phyloP scores from a whole-genome alignment of 1,284 basidiomycete genomes.

The Tilletia indica region DNA sequence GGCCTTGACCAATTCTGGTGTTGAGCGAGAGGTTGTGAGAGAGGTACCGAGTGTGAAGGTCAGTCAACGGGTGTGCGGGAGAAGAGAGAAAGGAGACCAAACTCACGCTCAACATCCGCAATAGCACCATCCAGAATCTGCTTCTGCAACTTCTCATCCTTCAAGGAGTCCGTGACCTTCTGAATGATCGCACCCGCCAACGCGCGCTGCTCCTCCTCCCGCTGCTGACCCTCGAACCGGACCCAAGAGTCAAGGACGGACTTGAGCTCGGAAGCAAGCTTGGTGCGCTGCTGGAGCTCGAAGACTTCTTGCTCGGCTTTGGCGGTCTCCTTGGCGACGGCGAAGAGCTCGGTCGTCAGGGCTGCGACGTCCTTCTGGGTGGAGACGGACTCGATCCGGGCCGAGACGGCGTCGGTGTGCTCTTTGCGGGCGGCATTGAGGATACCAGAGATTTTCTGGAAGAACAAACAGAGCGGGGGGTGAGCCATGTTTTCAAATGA shows the following conservation, averaged over 20 bases:
- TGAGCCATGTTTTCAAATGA: no score
- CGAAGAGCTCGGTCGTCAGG: slow-evolving; percentile 84
- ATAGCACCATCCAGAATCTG: slow-evolving; percentile 83
- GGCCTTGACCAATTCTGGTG: slow-evolving; percentile 49
- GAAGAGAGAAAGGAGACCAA: not conserved
- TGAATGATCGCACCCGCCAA: slow-evolving; percentile 82
- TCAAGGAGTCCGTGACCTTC: slow-evolving; percentile 77
- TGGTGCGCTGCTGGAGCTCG: slow-evolving; percentile 83
- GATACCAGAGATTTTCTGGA: slow-evolving; percentile 70
- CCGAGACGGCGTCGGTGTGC: slow-evolving; percentile 90
- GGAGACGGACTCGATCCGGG: slow-evolving; percentile 84
- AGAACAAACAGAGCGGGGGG: no score
- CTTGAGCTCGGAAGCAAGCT: slow-evolving; percentile 85
- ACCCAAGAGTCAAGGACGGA: slow-evolving; percentile 96
- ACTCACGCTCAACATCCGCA: slow-evolving; percentile 87
- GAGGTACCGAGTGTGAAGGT: not conserved
- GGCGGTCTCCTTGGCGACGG: slow-evolving; percentile 94
- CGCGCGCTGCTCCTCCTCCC: slow-evolving; percentile 91
- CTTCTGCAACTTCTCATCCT: slow-evolving; percentile 89
- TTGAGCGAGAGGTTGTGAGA: not conserved
- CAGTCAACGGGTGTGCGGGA: no score
- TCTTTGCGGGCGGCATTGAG: slow-evolving; percentile 79
- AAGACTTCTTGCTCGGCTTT: slow-evolving; percentile 86
- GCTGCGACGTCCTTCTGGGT: slow-evolving; percentile 92
- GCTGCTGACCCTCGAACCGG: slow-evolving; percentile 90